A percentile compares a stretch with the other conserved stretches of the same genome.
Conservation (phyloP, 805 yeast genomes). For the Yamadazyma tumulicola region DNA sequence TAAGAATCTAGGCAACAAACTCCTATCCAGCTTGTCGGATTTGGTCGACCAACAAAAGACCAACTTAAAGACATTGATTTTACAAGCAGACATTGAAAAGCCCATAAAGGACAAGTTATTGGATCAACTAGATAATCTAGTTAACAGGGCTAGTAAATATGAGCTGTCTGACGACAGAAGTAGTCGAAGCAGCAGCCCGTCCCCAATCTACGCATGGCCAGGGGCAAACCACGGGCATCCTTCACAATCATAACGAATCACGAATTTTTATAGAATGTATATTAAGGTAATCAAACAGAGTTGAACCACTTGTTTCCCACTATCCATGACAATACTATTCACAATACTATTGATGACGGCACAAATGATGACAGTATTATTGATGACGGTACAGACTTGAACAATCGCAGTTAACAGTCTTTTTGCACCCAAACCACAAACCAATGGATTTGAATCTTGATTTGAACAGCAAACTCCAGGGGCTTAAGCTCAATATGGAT, state of each 20-base stretch:
- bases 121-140: slow-evolving; percentile 14
- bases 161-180: slow-evolving; percentile 18
- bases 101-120: slow-evolving; percentile 13
- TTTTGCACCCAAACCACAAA: too few species aligned
- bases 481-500: background rate
- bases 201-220: slow-evolving; percentile 56
- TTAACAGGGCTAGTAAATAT: slow-evolving; percentile 13
- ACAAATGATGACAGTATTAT: too few species aligned
- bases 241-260: slow-evolving; percentile 5
- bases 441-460: slow-evolving; percentile 7
- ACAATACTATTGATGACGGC: too few species aligned
- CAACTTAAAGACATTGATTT: slow-evolving; percentile 10
- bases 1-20: slow-evolving; percentile 43
- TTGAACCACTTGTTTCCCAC: background rate
- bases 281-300: background rate
- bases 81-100: slow-evolving; percentile 6
- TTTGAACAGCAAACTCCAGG: too few species aligned
- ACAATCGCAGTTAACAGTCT: too few species aligned
- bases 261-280: slow-evolving; percentile 2
- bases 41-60: slow-evolving; percentile 25
- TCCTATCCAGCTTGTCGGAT: slow-evolving; percentile 33
- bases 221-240: slow-evolving; percentile 69
- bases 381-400: too few species aligned
- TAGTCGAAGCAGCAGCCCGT: slow-evolving; percentile 29
- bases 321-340: too few species aligned